Conservation (phyloP, 805 yeast genomes). For the Ogataea populi-albae region DNA sequence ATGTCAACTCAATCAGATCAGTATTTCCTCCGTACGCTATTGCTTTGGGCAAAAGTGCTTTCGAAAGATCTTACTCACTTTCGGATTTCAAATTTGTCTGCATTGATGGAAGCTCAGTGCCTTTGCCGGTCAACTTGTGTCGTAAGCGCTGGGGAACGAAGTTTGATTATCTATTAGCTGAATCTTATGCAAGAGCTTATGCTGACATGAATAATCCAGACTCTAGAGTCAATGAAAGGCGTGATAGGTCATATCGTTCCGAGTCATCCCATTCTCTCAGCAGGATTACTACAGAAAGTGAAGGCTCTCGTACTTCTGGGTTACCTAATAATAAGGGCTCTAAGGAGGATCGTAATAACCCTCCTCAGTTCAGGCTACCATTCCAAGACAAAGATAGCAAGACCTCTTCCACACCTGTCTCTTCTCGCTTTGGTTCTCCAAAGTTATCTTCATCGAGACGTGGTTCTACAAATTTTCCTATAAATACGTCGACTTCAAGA, state of each 20-base stretch:
- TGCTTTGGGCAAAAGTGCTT: constrained; percentile 71
- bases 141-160: constrained; percentile 77
- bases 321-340: too few relatives aligned
- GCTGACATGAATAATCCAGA: constrained; percentile 24
- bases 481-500: constrained; percentile 11
- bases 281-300: constrained; percentile 11
- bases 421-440: constrained; percentile 17
- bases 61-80: constrained; percentile 60
- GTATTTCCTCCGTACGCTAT: constrained; percentile 77
- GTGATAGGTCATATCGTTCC: neutral
- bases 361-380: constrained; percentile 65
- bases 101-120: constrained; percentile 65
- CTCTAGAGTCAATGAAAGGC: constrained; percentile 1
- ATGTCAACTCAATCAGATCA: constrained; percentile 62
- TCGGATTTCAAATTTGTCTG: constrained; percentile 73
- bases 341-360: constrained; percentile 20
- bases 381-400: constrained; percentile 50
- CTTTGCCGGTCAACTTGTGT: constrained; percentile 57
- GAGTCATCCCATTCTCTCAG: constrained; percentile 3
- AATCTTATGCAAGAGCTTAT: constrained; percentile 61
- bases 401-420: constrained; percentile 6
- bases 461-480: constrained; percentile 27
- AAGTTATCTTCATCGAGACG: constrained; percentile 27
- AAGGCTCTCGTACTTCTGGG: too few relatives aligned
- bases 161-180: constrained; percentile 59